A percentile compares a stretch with the other conserved stretches of the same genome.
Evolutionary conservation across 1,139 yeast species (phyloP).

Genomic region (Yamadazyma atlantica): DNA sequence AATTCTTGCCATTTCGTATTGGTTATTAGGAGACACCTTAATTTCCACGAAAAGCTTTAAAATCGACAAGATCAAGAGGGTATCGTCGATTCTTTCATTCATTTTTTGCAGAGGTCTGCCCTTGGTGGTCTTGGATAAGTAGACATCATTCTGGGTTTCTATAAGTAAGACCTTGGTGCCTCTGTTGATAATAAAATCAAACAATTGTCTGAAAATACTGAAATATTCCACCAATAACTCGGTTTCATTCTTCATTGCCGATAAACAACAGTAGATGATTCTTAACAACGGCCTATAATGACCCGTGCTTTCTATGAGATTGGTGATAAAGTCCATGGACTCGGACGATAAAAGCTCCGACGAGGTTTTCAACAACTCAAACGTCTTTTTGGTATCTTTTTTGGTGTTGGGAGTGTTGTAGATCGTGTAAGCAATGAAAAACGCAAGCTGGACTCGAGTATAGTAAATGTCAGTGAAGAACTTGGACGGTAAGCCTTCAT

Average conservation of each 20-base stretch:
- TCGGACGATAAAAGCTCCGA: slow-evolving; percentile 45
- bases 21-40: slow-evolving; percentile 50
- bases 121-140: slow-evolving; percentile 35
- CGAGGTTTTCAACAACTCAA: slow-evolving; percentile 40
- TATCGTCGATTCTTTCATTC: slow-evolving; percentile 59
- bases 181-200: slow-evolving; percentile 57
- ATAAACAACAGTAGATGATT: slow-evolving; percentile 50
- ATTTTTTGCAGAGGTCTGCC: slow-evolving; percentile 25
- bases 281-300: slow-evolving; percentile 63
- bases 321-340: slow-evolving; percentile 45
- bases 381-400: slow-evolving; percentile 30
- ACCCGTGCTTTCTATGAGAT: slow-evolving; percentile 38
- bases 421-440: slow-evolving; percentile 56
- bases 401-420: slow-evolving; percentile 32
- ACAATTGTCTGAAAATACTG: slow-evolving; percentile 53
- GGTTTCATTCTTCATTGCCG: slow-evolving; percentile 41
- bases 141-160: slow-evolving; percentile 57
- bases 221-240: slow-evolving; percentile 47
- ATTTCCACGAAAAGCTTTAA: slow-evolving; percentile 57
- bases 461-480: slow-evolving; percentile 52
- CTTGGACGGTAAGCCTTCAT: slow-evolving; percentile 53
- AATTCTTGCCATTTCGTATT: slow-evolving; percentile 50
- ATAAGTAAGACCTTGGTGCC: slow-evolving; percentile 56
- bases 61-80: slow-evolving; percentile 61
- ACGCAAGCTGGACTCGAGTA: slow-evolving; percentile 69